Percentiles rank a stretch among this genome's conserved stretches.
Conservation (phyloP, 768 basidiomycete species). For the Artomyces pyxidatus region DNA sequence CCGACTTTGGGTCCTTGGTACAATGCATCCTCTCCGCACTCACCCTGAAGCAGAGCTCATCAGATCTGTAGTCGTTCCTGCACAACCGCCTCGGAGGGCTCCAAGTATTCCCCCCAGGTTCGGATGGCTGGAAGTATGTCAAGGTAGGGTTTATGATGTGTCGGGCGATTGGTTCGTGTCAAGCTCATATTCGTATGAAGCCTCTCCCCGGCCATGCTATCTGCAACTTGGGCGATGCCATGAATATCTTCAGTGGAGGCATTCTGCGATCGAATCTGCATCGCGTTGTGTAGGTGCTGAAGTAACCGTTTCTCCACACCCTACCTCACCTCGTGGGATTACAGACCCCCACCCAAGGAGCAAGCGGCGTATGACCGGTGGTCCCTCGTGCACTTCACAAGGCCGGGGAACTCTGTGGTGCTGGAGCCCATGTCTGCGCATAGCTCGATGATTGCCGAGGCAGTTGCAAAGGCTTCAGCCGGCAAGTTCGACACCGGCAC, state of each 20-base stretch:
- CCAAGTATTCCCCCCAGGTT: conserved; percentile 56
- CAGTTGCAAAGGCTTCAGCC: neutral
- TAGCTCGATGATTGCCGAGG: neutral
- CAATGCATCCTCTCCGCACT: conserved; percentile 2
- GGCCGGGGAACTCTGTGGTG: neutral
- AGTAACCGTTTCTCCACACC: neutral
- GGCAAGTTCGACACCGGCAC: conserved; percentile 1
- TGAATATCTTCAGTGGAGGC: conserved; percentile 25
- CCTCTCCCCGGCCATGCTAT: conserved; percentile 26
- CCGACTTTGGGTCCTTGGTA: conserved; percentile 28
- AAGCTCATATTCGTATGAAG: neutral
- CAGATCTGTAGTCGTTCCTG: conserved; percentile 40
- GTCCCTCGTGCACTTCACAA: conserved; percentile 41
- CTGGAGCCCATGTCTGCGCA: neutral
- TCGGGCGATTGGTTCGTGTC: neutral
- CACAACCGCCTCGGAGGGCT: conserved; percentile 64
- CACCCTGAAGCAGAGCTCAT: neutral
- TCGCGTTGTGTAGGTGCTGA: conserved; percentile 20
- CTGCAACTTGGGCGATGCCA: conserved; percentile 27
- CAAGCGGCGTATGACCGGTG: conserved; percentile 50
- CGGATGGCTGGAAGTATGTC: conserved; percentile 60
- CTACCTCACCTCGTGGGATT: neutral
- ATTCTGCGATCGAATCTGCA: conserved; percentile 26
- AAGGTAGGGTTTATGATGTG: conserved; percentile 35
- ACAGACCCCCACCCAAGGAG: conserved; percentile 43